Percentiles rank a stretch among this genome's conserved stretches.
Conservation (phyloP, 2,329 filamentous ascomycete species). For the Catunica adiposa region DNA sequence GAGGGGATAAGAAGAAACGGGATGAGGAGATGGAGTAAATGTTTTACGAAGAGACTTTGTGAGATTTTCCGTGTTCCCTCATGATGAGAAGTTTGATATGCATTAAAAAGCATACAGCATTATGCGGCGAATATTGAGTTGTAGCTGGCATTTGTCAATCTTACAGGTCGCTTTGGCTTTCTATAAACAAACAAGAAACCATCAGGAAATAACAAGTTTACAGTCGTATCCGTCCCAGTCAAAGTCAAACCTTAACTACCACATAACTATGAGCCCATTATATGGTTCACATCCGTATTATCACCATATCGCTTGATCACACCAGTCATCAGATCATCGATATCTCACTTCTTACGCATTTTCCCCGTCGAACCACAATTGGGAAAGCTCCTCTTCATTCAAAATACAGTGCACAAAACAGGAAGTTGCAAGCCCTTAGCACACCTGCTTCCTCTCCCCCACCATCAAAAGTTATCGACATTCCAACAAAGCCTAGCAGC, state of each 20-base stretch:
- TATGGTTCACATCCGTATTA: not conserved
- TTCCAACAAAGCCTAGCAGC: not conserved
- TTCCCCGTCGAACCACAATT: not conserved
- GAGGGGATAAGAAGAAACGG: not conserved
- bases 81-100: too few relatives aligned
- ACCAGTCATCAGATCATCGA: not conserved
- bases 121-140: too few relatives aligned
- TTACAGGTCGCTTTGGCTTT: too few relatives aligned
- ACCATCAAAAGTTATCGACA: too few relatives aligned
- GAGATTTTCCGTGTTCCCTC: too few relatives aligned
- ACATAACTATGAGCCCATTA: not conserved
- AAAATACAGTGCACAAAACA: not conserved
- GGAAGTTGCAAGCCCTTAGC: constrained; percentile 9
- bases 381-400: not conserved
- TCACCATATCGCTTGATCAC: not conserved
- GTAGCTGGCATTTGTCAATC: too few relatives aligned
- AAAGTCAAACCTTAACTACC: too few relatives aligned
- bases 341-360: not conserved
- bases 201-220: too few relatives aligned
- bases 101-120: too few relatives aligned
- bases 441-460: not conserved
- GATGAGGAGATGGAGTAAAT: not conserved
- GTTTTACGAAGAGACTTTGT: not conserved
- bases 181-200: too few relatives aligned
- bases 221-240: too few relatives aligned